Conservation (phyloP, 2,329 filamentous ascomycete genomes). For the Conoideocrella luteorostrata region DNA sequence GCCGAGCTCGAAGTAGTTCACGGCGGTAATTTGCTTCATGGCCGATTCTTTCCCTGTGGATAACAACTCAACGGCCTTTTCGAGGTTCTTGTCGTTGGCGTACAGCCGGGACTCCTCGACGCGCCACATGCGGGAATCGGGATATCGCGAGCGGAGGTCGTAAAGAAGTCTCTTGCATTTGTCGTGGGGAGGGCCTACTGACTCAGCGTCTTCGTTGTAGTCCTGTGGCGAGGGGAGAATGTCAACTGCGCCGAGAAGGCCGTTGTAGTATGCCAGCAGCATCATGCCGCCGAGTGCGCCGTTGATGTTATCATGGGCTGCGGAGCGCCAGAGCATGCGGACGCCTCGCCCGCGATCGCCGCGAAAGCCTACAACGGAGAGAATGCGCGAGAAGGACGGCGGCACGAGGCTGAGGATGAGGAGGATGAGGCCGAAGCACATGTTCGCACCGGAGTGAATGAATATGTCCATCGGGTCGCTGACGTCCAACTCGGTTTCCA, state of each 20-base stretch:
- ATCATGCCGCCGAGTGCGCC: slow-evolving; percentile 83
- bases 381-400: slow-evolving; percentile 77
- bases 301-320: slow-evolving; percentile 79
- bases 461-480: slow-evolving; percentile 77
- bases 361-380: slow-evolving; percentile 84
- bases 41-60: slow-evolving; percentile 54
- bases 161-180: slow-evolving; percentile 61
- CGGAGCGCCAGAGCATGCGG: slow-evolving; percentile 83
- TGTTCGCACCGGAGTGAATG: slow-evolving; percentile 79
- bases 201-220: slow-evolving; percentile 46
- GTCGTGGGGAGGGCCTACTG: slow-evolving; percentile 65
- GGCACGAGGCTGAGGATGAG: slow-evolving; percentile 90
- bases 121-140: slow-evolving; percentile 76
- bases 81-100: slow-evolving; percentile 59
- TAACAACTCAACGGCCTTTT: slow-evolving; percentile 61
- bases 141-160: slow-evolving; percentile 72
- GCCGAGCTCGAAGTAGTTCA: slow-evolving; percentile 79
- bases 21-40: slow-evolving; percentile 81
- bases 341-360: slow-evolving; percentile 81
- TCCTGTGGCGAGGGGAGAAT: slow-evolving; percentile 63
- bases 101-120: slow-evolving; percentile 80
- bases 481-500: slow-evolving; percentile 55
- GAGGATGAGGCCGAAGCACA: slow-evolving; percentile 83
- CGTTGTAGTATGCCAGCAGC: slow-evolving; percentile 82
- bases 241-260: slow-evolving; percentile 77